phyloP scores from a whole-genome alignment of 2,329 filamentous ascomycete genomes.

The Fusarium chaquense region DNA sequence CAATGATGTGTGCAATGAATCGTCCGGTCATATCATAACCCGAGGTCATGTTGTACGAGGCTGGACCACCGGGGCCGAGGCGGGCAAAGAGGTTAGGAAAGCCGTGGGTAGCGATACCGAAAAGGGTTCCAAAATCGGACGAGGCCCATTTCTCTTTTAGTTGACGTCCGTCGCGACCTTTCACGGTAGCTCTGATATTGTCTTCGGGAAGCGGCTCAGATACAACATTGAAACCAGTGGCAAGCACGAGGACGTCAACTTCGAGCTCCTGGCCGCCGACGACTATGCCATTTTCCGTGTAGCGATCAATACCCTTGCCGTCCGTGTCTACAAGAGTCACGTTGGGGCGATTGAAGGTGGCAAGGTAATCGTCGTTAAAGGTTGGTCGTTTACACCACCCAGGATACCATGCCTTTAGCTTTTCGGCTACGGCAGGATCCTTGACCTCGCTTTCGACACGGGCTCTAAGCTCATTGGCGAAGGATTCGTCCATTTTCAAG shows the following conservation, averaged over 20 bases:
- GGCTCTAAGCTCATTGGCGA: background rate
- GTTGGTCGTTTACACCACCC: slow-evolving; percentile 72
- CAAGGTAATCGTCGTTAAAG: slow-evolving; percentile 71
- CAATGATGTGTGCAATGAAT: background rate
- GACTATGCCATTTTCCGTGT: background rate
- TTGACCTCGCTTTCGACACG: slow-evolving; percentile 52
- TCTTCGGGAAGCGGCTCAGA: background rate
- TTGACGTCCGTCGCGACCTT: background rate
- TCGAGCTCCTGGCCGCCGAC: background rate
- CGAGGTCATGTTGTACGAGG: background rate
- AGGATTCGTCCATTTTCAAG: slow-evolving; percentile 6
- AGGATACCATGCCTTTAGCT: slow-evolving; percentile 70
- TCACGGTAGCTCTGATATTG: background rate
- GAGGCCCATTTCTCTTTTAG: background rate
- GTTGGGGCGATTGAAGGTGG: slow-evolving; percentile 67
- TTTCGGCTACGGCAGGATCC: slow-evolving; percentile 62
- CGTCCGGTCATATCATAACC: background rate
- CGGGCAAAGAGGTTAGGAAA: background rate
- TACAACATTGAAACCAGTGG: background rate
- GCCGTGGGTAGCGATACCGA: background rate
- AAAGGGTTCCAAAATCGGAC: background rate
- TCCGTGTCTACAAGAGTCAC: slow-evolving; percentile 70
- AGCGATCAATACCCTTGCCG: background rate
- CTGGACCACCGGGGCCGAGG: background rate
- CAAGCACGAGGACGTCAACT: background rate